Conservation (phyloP, 2,329 filamentous ascomycete species). For the Didymella pinodella region DNA sequence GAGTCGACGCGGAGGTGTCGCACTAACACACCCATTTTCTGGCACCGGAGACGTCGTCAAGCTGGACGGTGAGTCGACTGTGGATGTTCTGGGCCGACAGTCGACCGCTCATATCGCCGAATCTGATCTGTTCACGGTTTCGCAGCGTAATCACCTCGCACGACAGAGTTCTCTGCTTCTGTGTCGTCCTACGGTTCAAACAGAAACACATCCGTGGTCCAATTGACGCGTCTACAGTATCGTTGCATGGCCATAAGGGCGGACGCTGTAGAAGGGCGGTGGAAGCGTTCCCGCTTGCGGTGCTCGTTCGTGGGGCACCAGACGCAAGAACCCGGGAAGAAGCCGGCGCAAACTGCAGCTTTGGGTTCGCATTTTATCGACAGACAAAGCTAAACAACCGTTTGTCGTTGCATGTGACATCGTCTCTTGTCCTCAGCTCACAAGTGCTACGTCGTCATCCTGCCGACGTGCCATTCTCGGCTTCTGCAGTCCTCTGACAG, state of each 20-base stretch:
- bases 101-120: neutral
- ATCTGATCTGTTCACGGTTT: neutral
- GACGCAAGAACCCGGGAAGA: neutral
- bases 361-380: neutral
- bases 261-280: constrained; percentile 12
- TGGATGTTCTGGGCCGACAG: neutral
- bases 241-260: constrained; percentile 6
- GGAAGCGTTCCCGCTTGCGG: constrained; percentile 18
- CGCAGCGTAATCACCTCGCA: neutral
- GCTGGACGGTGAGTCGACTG: neutral
- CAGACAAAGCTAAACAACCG: neutral
- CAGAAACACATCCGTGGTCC: neutral
- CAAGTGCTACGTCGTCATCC: neutral
- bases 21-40: constrained; percentile 16
- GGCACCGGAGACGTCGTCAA: constrained; percentile 5
- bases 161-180: neutral
- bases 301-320: neutral
- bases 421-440: neutral
- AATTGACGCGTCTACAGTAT: constrained; percentile 9
- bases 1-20: constrained; percentile 15
- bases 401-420: neutral
- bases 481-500: neutral
- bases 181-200: neutral
- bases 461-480: neutral
- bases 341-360: neutral